These are phyloP conservation scores for Scorias spongiosa DNA, from an alignment of 2,329 filamentous ascomycete genomes.

Conservation along the genomic window DNA sequence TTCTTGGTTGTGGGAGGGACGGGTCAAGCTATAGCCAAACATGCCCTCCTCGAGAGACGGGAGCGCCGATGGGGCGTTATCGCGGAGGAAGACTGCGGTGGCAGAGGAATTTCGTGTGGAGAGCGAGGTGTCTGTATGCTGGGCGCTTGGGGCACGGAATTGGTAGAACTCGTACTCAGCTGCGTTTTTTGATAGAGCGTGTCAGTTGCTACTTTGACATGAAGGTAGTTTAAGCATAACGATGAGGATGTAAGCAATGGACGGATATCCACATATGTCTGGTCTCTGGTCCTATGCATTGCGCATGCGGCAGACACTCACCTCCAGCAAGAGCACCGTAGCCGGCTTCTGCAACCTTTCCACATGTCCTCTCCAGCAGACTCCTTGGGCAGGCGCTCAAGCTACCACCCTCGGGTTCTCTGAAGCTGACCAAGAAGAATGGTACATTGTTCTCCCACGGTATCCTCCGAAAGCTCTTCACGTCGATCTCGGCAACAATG, in stretches of 20 bases:
- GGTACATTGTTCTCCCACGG: slow-evolving; percentile 82
- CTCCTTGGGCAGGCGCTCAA: slow-evolving; percentile 68
- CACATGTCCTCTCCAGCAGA: slow-evolving; percentile 51
- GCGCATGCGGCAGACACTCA: slow-evolving; percentile 27
- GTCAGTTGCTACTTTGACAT: slow-evolving; percentile 5
- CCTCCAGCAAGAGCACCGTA: slow-evolving; percentile 80
- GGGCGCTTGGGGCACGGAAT: slow-evolving; percentile 48
- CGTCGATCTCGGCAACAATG: slow-evolving; percentile 65
- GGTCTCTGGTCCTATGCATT: no score
- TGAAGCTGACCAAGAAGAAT: slow-evolving; percentile 72
- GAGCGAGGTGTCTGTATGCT: slow-evolving; percentile 19
- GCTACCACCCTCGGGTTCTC: slow-evolving; percentile 59
- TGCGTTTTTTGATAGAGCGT: slow-evolving; percentile 22
- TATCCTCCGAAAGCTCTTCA: slow-evolving; percentile 64
- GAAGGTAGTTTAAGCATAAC: not conserved
- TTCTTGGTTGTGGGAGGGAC: slow-evolving; percentile 77
- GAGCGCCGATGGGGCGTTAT: slow-evolving; percentile 58
- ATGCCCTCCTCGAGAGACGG: slow-evolving; percentile 79
- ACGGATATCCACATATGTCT: no score
- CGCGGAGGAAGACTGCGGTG: slow-evolving; percentile 57
- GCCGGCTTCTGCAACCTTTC: slow-evolving; percentile 52
- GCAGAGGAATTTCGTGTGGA: slow-evolving; percentile 45
- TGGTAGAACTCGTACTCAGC: slow-evolving; percentile 95
- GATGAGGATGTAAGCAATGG: not conserved
- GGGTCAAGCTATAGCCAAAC: slow-evolving; percentile 85